phyloP scores from a whole-genome alignment of 1,139 yeast species.

The Petasospora fabianii region DNA sequence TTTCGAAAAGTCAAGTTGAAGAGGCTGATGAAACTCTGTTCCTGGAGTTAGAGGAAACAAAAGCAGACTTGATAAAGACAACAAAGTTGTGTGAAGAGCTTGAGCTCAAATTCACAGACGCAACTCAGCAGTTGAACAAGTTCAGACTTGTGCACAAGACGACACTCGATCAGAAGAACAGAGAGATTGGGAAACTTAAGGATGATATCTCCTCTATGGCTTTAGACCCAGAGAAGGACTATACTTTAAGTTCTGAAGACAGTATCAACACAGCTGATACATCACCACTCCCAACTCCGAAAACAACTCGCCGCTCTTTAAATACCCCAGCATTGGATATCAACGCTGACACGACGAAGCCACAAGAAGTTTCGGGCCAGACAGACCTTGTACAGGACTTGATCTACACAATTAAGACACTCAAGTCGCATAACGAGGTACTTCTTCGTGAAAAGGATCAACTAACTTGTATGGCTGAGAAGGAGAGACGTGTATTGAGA shows the following conservation, averaged over 20 bases:
- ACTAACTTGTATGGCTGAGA: slow-evolving; percentile 7
- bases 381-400: slow-evolving; percentile 19
- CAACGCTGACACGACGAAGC: neutral
- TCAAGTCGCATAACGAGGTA: slow-evolving; percentile 18
- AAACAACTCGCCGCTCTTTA: neutral
- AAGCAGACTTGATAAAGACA: slow-evolving; percentile 1
- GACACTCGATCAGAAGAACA: slow-evolving; percentile 16
- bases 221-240: slow-evolving; percentile 16
- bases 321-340: too few relatives aligned
- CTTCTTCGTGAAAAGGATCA: slow-evolving; percentile 13
- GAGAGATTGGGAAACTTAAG: slow-evolving; percentile 17
- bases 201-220: slow-evolving; percentile 11
- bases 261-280: slow-evolving; percentile 9
- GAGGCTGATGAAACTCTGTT: neutral
- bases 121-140: slow-evolving; percentile 18
- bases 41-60: slow-evolving; percentile 2
- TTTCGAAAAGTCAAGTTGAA: neutral
- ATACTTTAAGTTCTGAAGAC: slow-evolving; percentile 4
- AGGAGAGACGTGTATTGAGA: slow-evolving; percentile 19
- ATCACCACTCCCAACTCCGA: slow-evolving; percentile 17
- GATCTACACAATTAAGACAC: slow-evolving; percentile 20
- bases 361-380: neutral
- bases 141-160: slow-evolving; percentile 21
- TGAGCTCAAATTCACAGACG: slow-evolving; percentile 11
- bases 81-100: slow-evolving; percentile 6